phyloP scores from a whole-genome alignment of 2,329 filamentous ascomycete genomes.

The Escovopsis sp. region DNA sequence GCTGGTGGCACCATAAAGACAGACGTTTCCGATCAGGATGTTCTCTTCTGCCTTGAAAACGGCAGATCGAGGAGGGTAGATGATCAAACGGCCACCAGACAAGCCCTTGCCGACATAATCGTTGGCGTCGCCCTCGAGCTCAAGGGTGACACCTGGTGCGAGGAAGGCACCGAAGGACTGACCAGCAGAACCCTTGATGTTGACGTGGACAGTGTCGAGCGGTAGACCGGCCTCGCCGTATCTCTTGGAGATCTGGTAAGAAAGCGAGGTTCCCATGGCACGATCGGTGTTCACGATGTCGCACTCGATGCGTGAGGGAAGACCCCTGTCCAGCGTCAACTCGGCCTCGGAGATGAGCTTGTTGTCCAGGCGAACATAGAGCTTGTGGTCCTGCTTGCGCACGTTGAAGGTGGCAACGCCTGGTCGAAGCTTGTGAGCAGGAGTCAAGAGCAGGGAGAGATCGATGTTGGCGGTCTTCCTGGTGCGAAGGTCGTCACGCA shows the following conservation, averaged over 20 bases:
- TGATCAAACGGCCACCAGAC: conserved; percentile 80
- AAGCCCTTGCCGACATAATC: conserved; percentile 96
- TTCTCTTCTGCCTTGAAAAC: conserved; percentile 96
- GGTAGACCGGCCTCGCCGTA: conserved; percentile 83
- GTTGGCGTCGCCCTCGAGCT: conserved; percentile 90
- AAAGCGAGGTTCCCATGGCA: conserved; percentile 82
- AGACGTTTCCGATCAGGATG: conserved; percentile 83
- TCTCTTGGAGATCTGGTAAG: conserved; percentile 87
- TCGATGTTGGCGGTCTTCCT: conserved; percentile 89
- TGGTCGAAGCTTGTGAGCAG: conserved; percentile 87
- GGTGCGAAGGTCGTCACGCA: conserved; percentile 76
- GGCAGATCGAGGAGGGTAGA: conserved; percentile 81
- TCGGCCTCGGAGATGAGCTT: conserved; percentile 95
- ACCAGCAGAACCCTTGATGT: conserved; percentile 90
- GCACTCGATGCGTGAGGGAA: conserved; percentile 86
- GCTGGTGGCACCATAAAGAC: conserved; percentile 82
- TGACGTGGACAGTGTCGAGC: conserved; percentile 87
- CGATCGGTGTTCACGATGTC: conserved; percentile 96
- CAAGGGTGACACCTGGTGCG: conserved; percentile 82
- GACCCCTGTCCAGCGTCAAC: conserved; percentile 82
- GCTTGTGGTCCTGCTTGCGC: conserved; percentile 89
- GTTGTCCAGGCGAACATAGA: conserved; percentile 88
- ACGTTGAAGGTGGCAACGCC: conserved; percentile 96
- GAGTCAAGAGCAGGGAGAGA: conserved; percentile 80
- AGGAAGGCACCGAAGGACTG: conserved; percentile 94